Percentiles rank a stretch among this genome's conserved stretches.
Conservation (phyloP, 2,329 filamentous ascomycete species). For the Fusarium aywerte region DNA sequence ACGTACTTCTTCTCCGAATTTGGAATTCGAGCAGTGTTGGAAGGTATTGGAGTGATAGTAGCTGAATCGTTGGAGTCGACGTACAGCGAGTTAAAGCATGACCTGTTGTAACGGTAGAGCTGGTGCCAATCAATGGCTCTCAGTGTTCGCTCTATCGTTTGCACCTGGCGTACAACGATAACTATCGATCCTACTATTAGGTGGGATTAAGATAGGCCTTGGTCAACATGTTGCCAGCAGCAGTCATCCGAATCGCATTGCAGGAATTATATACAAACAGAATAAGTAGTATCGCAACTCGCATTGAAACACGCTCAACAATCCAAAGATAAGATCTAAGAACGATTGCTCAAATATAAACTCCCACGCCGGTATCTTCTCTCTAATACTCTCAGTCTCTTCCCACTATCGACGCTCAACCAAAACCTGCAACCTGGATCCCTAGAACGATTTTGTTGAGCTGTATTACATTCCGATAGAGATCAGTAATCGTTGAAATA, state of each 20-base stretch:
- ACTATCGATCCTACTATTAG: no score
- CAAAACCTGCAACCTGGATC: no score
- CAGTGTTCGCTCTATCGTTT: neutral
- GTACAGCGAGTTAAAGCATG: neutral
- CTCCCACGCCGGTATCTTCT: neutral
- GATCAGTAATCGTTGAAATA: slow-evolving; percentile 36
- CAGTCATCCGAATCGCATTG: no score
- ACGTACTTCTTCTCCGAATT: neutral
- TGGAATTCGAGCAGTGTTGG: no score
- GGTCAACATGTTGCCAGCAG: neutral
- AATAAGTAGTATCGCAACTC: no score
- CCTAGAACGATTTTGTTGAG: neutral
- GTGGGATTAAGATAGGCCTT: neutral
- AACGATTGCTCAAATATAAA: neutral
- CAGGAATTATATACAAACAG: no score
- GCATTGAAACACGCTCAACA: neutral
- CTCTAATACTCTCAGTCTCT: neutral
- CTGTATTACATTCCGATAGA: slow-evolving; percentile 20
- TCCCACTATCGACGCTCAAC: neutral
- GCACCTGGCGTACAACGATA: no score
- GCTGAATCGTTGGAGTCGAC: neutral
- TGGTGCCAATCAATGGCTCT: no score
- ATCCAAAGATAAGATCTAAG: neutral
- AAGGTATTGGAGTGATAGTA: neutral
- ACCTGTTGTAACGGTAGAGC: neutral